Base-by-base conservation (phyloP, 495 filamentous ascomycete genomes). In the Parmelia sp. region DNA sequence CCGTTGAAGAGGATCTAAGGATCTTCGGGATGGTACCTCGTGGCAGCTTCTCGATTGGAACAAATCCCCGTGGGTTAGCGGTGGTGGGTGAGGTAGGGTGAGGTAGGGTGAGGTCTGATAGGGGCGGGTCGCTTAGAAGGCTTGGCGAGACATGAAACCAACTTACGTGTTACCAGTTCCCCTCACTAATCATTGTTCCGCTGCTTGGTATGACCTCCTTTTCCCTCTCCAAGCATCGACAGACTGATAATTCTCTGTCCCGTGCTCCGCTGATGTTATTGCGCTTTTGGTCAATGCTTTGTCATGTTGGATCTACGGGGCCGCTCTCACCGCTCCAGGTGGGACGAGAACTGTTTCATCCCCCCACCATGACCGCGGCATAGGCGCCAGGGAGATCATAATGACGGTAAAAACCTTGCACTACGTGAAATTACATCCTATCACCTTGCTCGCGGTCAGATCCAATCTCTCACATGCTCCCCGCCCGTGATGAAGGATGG, bases 401-500 rank as follows among this genome's bases (percentile, higher is more conserved):
- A 55, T 55, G 51, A 55, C 51, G 51, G 51, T 33, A 33, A 55
- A 55, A 21, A 12, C 27, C 29, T 4, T 55, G 27, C 19, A 55
- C 15, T 17, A 55, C 29, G 2, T n/a, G 27, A 21, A 33, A 21
- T 19, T 0, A 15, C 27, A 23, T 9, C 51, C 51, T 33, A 55
- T 55, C 7, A 55, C 21, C 4, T 33, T 55, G 7, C 3, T 6
- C 11, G 10, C 17, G 14, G 29, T 12, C 51, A 55, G 51, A n/a
- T 23, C 31, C 25, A 63, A 31, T 63, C 19, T 45, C 61, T 17
- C 31, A 37, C 0, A 33, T 37, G 12, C 17, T 2, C 51, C 42
- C 37, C 61, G 39, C 58, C 58, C 17, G 17, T 45, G 37, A 60
- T 60, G 42, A 44, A 60, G 21, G 39, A 60, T 44, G 51, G 17